phyloP scores from a whole-genome alignment of 495 filamentous ascomycete genomes.

The Parmelia sp. region DNA sequence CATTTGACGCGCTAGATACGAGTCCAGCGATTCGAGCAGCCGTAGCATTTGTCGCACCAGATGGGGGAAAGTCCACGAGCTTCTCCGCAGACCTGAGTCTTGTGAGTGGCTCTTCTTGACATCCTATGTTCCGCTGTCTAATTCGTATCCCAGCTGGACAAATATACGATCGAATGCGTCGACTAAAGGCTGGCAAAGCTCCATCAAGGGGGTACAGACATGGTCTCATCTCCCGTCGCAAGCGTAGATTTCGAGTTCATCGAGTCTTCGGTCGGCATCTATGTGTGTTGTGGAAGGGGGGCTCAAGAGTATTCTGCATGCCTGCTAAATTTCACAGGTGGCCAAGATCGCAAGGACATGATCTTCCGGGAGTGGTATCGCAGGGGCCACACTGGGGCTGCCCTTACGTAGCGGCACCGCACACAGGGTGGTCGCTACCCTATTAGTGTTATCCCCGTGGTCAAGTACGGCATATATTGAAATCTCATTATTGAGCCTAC shows the following conservation, averaged over 20 bases:
- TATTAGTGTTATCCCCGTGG: too few relatives aligned
- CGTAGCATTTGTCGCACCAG: slow-evolving; percentile 53
- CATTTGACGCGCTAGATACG: slow-evolving; percentile 71
- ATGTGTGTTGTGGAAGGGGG: slow-evolving; percentile 9
- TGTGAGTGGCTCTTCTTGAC: slow-evolving; percentile 10
- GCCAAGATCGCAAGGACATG: slow-evolving; percentile 63
- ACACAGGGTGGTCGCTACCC: too few relatives aligned
- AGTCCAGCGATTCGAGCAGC: slow-evolving; percentile 76
- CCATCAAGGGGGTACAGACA: slow-evolving; percentile 55
- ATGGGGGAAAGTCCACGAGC: slow-evolving; percentile 43
- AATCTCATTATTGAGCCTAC: too few relatives aligned
- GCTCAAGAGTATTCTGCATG: neutral
- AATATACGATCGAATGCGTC: slow-evolving; percentile 57
- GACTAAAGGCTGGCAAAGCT: slow-evolving; percentile 69
- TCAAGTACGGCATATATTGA: too few relatives aligned
- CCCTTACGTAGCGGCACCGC: too few relatives aligned
- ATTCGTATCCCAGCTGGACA: neutral
- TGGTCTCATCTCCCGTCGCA: slow-evolving; percentile 65
- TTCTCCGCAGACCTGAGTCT: slow-evolving; percentile 65
- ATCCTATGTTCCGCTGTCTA: neutral
- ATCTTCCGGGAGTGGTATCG: slow-evolving; percentile 31
- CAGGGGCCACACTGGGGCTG: too few relatives aligned
- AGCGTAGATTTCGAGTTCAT: slow-evolving; percentile 71
- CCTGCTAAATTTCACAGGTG: slow-evolving; percentile 28
- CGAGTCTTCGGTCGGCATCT: slow-evolving; percentile 66